These are phyloP conservation scores for Herpetomonas samuelpessoai DNA, from an alignment of 208 protist species.

Conservation along the genomic window DNA sequence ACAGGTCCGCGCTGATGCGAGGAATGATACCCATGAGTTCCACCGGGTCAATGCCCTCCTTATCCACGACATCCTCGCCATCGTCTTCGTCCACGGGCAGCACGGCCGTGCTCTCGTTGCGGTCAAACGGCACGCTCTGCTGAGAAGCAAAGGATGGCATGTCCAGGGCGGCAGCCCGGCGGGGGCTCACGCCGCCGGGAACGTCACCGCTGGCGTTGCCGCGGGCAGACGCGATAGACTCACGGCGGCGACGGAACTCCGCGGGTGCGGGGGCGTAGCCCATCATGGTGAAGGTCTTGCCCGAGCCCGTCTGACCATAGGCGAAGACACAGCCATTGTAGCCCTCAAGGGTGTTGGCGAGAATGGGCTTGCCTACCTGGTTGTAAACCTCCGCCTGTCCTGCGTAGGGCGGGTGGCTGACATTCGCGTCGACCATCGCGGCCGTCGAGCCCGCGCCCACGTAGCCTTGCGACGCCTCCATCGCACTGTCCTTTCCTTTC, in stretches of 20 bases:
- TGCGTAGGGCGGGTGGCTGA: conserved; percentile 71
- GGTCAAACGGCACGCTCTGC: conserved; percentile 48
- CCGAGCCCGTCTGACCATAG: conserved; percentile 88
- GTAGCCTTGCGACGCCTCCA: conserved; percentile 8
- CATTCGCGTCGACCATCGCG: conserved; percentile 39
- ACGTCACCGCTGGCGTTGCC: conserved; percentile 74
- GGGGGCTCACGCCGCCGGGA: conserved; percentile 74
- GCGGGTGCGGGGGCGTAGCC: conserved; percentile 53
- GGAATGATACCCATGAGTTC: conserved; percentile 83
- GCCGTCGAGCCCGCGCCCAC: conserved; percentile 47
- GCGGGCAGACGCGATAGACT: conserved; percentile 12
- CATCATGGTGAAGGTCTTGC: conserved; percentile 94
- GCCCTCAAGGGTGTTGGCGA: conserved; percentile 75
- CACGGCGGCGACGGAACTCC: conserved; percentile 23
- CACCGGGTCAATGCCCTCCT: conserved; percentile 40
- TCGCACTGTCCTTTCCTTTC: neutral
- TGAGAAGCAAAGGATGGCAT: conserved; percentile 58
- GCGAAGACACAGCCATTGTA: conserved; percentile 90
- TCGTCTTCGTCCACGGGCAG: conserved; percentile 27
- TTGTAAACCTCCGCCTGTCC: conserved; percentile 70
- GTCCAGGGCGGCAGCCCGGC: conserved; percentile 29
- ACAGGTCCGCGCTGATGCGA: conserved; percentile 68
- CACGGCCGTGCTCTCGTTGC: conserved; percentile 32
- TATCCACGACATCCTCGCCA: conserved; percentile 41
- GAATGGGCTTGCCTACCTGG: conserved; percentile 65